These are phyloP conservation scores for Cytospora piceicola DNA, from an alignment of 2,329 filamentous ascomycete genomes.

Conservation along the genomic window DNA sequence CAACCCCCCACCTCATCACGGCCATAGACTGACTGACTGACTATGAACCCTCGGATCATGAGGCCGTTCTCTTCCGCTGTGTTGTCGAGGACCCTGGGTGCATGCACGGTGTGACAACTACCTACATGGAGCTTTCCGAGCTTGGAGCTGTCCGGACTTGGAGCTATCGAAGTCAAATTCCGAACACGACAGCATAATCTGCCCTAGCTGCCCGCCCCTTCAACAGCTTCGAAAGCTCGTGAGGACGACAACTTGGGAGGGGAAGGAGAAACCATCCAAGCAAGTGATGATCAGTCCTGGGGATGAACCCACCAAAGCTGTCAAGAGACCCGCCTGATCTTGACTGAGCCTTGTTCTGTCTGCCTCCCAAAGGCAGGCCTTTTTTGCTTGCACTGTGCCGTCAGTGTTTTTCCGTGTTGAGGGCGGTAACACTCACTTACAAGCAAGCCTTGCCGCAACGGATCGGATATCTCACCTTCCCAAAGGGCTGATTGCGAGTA, in stretches of 20 bases:
- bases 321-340: neutral
- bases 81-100: neutral
- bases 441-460: constrained; percentile 11
- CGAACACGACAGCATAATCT: neutral
- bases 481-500: constrained; percentile 13
- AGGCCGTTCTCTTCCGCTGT: neutral
- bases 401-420: constrained; percentile 11
- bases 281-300: too few relatives aligned
- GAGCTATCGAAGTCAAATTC: neutral
- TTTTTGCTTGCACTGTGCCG: constrained; percentile 6
- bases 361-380: neutral
- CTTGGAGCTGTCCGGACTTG: neutral
- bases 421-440: constrained; percentile 9
- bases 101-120: neutral
- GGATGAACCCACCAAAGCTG: too few relatives aligned
- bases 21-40: neutral
- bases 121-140: neutral
- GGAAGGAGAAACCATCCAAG: too few relatives aligned
- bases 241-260: too few relatives aligned
- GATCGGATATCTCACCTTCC: constrained; percentile 18
- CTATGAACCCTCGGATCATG: neutral
- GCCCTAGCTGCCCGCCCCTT: neutral
- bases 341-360: neutral
- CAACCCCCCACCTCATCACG: neutral
- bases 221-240: neutral